phyloP scores from a whole-genome alignment of 2,329 filamentous ascomycete genomes.

The Colletotrichum liriopes region DNA sequence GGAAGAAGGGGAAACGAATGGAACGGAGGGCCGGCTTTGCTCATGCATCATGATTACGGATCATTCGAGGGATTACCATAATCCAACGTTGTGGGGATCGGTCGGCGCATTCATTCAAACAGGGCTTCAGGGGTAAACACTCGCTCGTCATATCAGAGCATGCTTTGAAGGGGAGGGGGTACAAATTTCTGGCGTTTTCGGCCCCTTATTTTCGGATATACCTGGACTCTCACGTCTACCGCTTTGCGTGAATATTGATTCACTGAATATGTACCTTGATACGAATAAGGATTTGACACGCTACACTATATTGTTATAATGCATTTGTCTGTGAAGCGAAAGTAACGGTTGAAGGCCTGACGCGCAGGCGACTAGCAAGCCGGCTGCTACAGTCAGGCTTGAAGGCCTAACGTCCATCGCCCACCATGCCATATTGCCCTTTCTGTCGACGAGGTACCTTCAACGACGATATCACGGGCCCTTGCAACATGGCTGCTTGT shows the following conservation, averaged over 20 bases:
- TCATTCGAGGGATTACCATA: neutral
- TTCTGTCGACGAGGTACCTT: too few relatives aligned
- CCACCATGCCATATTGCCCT: too few relatives aligned
- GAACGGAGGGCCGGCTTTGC: neutral
- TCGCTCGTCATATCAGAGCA: constrained; percentile 21
- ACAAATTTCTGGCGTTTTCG: constrained; percentile 18
- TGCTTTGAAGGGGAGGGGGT: neutral
- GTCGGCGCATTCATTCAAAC: constrained; percentile 26
- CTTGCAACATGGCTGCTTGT: too few relatives aligned
- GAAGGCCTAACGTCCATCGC: too few relatives aligned
- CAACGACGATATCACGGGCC: too few relatives aligned
- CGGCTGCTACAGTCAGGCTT: too few relatives aligned
- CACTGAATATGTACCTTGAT: neutral
- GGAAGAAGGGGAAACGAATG: neutral
- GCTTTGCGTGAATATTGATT: constrained; percentile 27
- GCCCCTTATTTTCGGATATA: constrained; percentile 25
- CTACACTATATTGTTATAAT: too few relatives aligned
- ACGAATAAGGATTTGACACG: neutral
- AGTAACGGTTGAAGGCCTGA: too few relatives aligned
- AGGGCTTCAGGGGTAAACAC: neutral
- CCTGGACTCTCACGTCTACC: constrained; percentile 38
- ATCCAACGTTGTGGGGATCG: constrained; percentile 1
- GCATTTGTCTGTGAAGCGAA: too few relatives aligned
- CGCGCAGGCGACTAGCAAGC: too few relatives aligned
- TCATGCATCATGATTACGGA: constrained; percentile 23